Evolutionary conservation across 495 filamentous ascomycete species (phyloP), one percentile per base, ranked within the genome.

Genomic region (Rhypophila decipiens): DNA sequence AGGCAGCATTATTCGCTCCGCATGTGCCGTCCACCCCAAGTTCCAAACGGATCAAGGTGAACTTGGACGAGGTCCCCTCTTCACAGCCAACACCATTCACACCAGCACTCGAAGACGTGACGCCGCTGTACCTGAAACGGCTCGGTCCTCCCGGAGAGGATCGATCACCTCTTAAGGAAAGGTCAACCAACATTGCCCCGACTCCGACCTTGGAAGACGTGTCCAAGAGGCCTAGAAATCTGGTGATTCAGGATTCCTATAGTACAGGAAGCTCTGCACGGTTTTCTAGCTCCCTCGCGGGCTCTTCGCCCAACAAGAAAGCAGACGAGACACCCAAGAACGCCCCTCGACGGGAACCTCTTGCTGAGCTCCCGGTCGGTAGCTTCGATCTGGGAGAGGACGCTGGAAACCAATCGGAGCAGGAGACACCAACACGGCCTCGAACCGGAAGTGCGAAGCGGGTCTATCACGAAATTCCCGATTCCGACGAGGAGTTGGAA

Each of bases 191-290:
- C 41, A 23, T 62, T 24, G 64, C 55, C 0, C 54, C 56, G 3
- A 42, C 51, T 39, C 52, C 61, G 3, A 61, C 59, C 2, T 15
- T 58, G 2, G 67, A 65, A 24, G 51, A 49, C 2, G 23, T 51
- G 7, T 41, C 47, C 10, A 65, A 63, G 24, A 51, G 46, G 7
- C 63, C 68, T 11, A 51, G 52, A 15, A 57, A 58, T 9, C 24
- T 63, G 24, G 53, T 65, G 15, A 67, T 72, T 31, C 61, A 67
- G 24, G 65, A 73, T 43, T 65, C 67, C 9, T 72, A 63, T 37
- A 66, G 63, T 46, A 54, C 57, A n/a, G 49, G 57, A 1, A 57
- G 60, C 47, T 58, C 58, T 10, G 52, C 58, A 2, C 50, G 59
- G 4, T 49, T 49, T 1, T 53, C 57, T 0, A 47, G 54, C 3